These are phyloP conservation scores for Pythium myriotylum DNA, from an alignment of 352 stramenopile species.

Conservation along the genomic window DNA sequence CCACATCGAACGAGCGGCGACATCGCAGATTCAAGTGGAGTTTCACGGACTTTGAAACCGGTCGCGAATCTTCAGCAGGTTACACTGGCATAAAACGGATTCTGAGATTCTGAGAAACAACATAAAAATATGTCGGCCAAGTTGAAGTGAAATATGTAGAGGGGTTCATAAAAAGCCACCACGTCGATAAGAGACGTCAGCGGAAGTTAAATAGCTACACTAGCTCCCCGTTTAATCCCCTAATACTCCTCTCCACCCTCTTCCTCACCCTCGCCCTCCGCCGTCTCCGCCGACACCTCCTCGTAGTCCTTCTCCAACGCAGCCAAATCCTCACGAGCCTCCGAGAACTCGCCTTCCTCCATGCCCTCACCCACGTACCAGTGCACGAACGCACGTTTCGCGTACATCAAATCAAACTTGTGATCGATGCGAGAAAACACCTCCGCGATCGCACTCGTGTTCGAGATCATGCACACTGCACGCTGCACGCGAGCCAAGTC, in stretches of 20 bases:
- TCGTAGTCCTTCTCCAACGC: conserved; percentile 99
- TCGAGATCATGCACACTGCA: conserved; percentile 98
- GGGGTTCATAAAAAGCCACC: background rate
- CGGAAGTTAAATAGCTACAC: conserved; percentile 9
- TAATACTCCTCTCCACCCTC: conserved; percentile 93
- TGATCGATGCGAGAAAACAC: conserved; percentile 98
- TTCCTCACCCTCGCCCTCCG: conserved; percentile 94
- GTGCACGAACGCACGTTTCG: conserved; percentile 99
- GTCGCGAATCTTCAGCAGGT: too few relatives aligned
- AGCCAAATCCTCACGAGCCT: conserved; percentile 98
- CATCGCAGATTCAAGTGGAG: too few relatives aligned
- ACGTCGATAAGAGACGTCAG: background rate
- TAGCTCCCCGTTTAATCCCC: background rate
- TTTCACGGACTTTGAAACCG: too few relatives aligned
- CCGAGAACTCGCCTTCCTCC: conserved; percentile 99
- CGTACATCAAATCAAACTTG: conserved; percentile 99
- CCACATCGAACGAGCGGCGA: too few relatives aligned
- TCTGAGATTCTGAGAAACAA: background rate
- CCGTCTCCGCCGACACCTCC: conserved; percentile 98
- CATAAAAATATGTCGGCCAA: background rate
- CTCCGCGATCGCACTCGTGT: conserved; percentile 98
- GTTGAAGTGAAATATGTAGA: background rate
- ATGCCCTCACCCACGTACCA: conserved; percentile 99
- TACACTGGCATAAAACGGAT: too few relatives aligned
- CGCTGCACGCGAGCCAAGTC: conserved; percentile 97